These are phyloP conservation scores for Claviceps sp. DNA, from an alignment of 2,329 filamentous ascomycete species.

Conservation along the genomic window DNA sequence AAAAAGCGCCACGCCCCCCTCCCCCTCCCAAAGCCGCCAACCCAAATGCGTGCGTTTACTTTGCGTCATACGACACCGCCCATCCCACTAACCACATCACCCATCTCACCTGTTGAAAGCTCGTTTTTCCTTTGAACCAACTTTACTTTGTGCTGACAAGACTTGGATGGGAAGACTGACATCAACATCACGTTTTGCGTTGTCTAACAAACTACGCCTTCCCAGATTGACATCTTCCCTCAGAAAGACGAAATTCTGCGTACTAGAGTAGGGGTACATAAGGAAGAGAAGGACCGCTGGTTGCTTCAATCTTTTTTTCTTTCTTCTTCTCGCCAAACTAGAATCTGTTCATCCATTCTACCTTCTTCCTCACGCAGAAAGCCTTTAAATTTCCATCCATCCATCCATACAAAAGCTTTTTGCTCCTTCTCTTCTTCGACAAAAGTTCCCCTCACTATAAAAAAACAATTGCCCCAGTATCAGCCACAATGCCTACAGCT, in stretches of 20 bases:
- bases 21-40: not conserved
- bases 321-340: not conserved
- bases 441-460: not conserved
- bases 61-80: constrained; percentile 1
- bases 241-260: too few relatives aligned
- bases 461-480: not conserved
- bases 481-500: constrained; percentile 1
- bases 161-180: not conserved
- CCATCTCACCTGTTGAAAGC: too few relatives aligned
- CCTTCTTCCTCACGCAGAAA: too few relatives aligned
- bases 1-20: not conserved
- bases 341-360: too few relatives aligned
- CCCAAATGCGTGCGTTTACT: not conserved
- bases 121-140: not conserved
- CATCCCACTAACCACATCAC: not conserved
- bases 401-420: too few relatives aligned
- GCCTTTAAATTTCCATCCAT: too few relatives aligned
- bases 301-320: not conserved
- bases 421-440: not conserved
- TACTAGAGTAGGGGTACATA: not conserved
- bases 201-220: too few relatives aligned
- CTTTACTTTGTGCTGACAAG: not conserved
- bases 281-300: not conserved
- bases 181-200: not conserved
- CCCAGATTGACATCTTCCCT: not conserved